These are phyloP conservation scores for Poteriospumella lacustris DNA, from an alignment of 108 stramenopile genomes.

Conservation along the genomic window DNA sequence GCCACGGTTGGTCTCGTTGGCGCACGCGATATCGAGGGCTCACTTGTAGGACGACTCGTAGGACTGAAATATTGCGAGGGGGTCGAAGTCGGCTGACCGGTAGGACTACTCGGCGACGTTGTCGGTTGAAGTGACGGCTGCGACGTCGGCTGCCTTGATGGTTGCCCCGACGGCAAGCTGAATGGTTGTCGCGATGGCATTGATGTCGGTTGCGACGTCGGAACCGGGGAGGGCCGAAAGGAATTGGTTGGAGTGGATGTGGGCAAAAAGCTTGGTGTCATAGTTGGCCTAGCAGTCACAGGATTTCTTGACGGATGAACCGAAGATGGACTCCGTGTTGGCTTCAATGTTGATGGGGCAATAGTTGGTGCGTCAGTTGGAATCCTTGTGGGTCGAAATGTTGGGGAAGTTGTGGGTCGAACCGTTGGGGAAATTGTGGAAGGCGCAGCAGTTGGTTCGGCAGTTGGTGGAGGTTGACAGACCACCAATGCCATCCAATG, in stretches of 20 bases:
- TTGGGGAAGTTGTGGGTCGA: not conserved
- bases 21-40: not conserved
- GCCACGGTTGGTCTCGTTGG: not conserved
- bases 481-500: too few relatives aligned
- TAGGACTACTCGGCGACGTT: not conserved
- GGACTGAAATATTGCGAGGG: not conserved
- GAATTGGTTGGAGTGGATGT: not conserved
- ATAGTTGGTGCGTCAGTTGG: not conserved
- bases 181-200: not conserved
- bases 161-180: conserved; percentile 3
- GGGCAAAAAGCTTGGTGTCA: not conserved
- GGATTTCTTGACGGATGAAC: not conserved
- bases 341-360: not conserved
- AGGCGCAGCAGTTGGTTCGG: not conserved
- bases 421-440: not conserved
- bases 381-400: not conserved
- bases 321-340: not conserved
- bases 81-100: not conserved
- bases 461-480: too few relatives aligned
- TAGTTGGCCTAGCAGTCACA: not conserved
- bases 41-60: not conserved
- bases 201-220: not conserved
- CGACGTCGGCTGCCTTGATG: not conserved
- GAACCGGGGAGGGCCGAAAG: not conserved
- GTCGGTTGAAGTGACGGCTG: conserved; percentile 11